phyloP scores from a whole-genome alignment of 305 asterid genomes.

The Rubia occidens region DNA sequence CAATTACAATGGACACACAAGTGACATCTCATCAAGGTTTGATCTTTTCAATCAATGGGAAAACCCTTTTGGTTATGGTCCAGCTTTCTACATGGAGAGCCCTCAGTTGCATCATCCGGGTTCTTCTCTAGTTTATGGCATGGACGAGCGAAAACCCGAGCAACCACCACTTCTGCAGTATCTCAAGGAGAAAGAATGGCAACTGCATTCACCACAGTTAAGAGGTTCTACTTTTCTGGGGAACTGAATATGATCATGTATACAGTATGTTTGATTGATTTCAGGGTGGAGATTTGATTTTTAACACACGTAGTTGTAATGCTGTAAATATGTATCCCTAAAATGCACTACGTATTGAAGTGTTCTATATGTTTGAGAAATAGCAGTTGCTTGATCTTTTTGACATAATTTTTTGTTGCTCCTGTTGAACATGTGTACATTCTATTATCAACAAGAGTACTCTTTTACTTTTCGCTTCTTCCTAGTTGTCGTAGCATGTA shows the following conservation, averaged over 20 bases:
- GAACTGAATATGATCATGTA: slow-evolving; percentile 28
- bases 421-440: too few species aligned
- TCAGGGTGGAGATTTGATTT: not conserved
- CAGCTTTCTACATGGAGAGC: slow-evolving; percentile 38
- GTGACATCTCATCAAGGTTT: slow-evolving; percentile 31
- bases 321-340: not conserved
- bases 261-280: not conserved
- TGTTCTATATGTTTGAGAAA: too few species aligned
- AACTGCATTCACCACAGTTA: slow-evolving; percentile 44
- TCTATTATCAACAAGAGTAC: too few species aligned
- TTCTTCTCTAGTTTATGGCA: slow-evolving; percentile 32
- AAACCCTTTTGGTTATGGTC: slow-evolving; percentile 40
- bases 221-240: slow-evolving; percentile 56
- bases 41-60: slow-evolving; percentile 66
- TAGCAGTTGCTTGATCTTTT: too few species aligned
- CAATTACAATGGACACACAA: slow-evolving; percentile 29
- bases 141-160: slow-evolving; percentile 39
- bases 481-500: too few species aligned
- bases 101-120: slow-evolving; percentile 31
- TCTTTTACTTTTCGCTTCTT: too few species aligned
- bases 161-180: slow-evolving; percentile 49
- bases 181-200: slow-evolving; percentile 70
- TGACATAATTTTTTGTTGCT: too few species aligned
- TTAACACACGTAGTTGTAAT: not conserved
- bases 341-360: too few species aligned